phyloP scores from a whole-genome alignment of 2,329 filamentous ascomycete genomes.

The Microcera coccophila region DNA sequence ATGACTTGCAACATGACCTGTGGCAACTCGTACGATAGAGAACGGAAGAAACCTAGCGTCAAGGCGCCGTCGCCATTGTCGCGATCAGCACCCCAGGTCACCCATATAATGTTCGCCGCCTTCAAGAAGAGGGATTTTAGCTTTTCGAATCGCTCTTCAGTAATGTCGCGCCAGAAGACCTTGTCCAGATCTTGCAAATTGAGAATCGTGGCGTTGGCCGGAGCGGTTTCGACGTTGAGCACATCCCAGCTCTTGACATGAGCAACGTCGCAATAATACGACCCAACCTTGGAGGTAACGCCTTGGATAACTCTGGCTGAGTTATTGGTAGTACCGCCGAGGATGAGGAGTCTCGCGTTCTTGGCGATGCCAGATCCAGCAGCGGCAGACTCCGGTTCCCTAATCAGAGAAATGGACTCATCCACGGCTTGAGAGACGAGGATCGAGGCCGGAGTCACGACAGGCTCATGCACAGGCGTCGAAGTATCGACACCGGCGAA shows the following conservation, averaged over 20 bases:
- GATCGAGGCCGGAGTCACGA: neutral
- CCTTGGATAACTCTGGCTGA: too few relatives aligned
- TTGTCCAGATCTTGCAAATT: constrained; percentile 9
- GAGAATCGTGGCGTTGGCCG: too few relatives aligned
- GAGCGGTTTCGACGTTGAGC: too few relatives aligned
- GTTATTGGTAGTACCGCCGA: neutral
- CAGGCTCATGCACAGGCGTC: constrained; percentile 3
- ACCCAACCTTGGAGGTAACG: too few relatives aligned
- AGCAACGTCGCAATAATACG: too few relatives aligned
- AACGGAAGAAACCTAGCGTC: too few relatives aligned
- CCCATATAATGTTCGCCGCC: neutral
- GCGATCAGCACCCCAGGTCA: constrained; percentile 7
- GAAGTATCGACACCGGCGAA: constrained; percentile 9
- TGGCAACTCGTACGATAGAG: too few relatives aligned
- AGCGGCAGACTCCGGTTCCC: constrained; percentile 1
- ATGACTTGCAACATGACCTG: constrained; percentile 5
- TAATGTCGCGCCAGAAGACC: constrained; percentile 1
- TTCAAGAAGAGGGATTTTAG: constrained; percentile 4
- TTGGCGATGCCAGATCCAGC: neutral
- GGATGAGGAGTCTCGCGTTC: neutral
- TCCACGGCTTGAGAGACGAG: neutral
- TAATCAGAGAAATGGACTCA: neutral
- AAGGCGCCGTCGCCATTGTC: too few relatives aligned
- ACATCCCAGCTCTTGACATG: too few relatives aligned
- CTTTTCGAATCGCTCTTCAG: constrained; percentile 1